Percentiles rank a stretch among this genome's conserved stretches.
Evolutionary conservation across 2,329 filamentous ascomycete genomes (phyloP).

Genomic region (Pseudogymnoascus sp.): DNA sequence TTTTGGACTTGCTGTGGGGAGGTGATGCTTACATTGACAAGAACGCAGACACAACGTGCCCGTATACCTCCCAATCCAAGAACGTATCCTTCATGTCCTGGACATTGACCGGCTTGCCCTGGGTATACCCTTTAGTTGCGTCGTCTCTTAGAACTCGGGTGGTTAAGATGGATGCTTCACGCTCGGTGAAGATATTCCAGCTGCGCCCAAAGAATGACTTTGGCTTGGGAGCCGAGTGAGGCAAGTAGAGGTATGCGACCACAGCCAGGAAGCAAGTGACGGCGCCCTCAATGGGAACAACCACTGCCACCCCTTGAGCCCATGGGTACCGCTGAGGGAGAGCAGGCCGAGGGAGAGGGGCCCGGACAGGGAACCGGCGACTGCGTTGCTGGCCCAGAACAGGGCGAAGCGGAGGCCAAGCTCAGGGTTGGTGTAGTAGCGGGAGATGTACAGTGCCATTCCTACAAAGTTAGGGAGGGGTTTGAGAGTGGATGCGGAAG

Average conservation of each 20-base stretch:
- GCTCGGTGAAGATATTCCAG: constrained; percentile 16
- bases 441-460: constrained; percentile 21
- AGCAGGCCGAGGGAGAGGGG: constrained; percentile 9
- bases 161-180: constrained; percentile 15
- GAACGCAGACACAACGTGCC: constrained; percentile 6
- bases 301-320: constrained; percentile 12
- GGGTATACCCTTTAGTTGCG: neutral
- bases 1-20: too few species aligned
- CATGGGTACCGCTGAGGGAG: constrained; percentile 7
- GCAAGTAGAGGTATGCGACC: constrained; percentile 20
- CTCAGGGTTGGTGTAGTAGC: constrained; percentile 24
- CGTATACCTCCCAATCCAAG: neutral
- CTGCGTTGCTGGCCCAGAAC: constrained; percentile 11
- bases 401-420: constrained; percentile 15
- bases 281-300: constrained; percentile 10
- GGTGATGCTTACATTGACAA: constrained; percentile 6
- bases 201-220: constrained; percentile 15
- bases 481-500: neutral
- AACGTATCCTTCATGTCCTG: constrained; percentile 6
- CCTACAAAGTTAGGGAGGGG: neutral
- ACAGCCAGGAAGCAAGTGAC: constrained; percentile 10
- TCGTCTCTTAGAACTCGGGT: neutral
- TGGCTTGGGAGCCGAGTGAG: constrained; percentile 20
- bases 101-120: neutral
- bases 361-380: constrained; percentile 6